Conservation (phyloP, 2,329 filamentous ascomycete species). For the Fusarium secorum region DNA sequence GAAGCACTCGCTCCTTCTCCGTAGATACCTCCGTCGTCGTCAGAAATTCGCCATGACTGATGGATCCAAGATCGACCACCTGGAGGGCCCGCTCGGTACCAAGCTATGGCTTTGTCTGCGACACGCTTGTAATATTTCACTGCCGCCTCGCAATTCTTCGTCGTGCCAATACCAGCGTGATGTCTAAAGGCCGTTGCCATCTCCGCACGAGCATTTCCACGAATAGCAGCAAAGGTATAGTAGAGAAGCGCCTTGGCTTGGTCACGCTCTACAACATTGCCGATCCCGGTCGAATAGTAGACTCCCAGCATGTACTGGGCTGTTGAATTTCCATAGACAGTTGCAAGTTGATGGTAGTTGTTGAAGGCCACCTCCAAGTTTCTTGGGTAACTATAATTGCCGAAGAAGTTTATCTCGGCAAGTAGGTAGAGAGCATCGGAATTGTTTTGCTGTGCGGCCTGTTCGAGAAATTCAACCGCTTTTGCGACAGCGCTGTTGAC, state of each 20-base stretch:
- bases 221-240: conserved; percentile 90
- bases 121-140: conserved; percentile 91
- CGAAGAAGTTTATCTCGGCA: conserved; percentile 95
- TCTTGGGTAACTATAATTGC: conserved; percentile 87
- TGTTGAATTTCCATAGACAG: conserved; percentile 82
- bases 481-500: conserved; percentile 56
- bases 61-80: conserved; percentile 81
- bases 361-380: conserved; percentile 82
- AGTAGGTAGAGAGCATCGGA: conserved; percentile 88
- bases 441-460: conserved; percentile 64
- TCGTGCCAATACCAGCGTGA: conserved; percentile 82
- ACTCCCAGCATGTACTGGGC: conserved; percentile 96
- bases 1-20: conserved; percentile 92
- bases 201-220: conserved; percentile 83
- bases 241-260: conserved; percentile 93
- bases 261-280: conserved; percentile 79
- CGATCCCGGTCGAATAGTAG: conserved; percentile 94
- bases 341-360: conserved; percentile 81
- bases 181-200: conserved; percentile 94
- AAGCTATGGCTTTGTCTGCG: conserved; percentile 89
- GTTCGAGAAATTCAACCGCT: conserved; percentile 61
- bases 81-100: conserved; percentile 88
- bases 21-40: conserved; percentile 91
- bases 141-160: conserved; percentile 85
- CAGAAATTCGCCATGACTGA: conserved; percentile 85